A percentile compares a stretch with the other conserved stretches of the same genome.
phyloP scores from a whole-genome alignment of 129 eudicot species.

The Calendula officinalis region DNA sequence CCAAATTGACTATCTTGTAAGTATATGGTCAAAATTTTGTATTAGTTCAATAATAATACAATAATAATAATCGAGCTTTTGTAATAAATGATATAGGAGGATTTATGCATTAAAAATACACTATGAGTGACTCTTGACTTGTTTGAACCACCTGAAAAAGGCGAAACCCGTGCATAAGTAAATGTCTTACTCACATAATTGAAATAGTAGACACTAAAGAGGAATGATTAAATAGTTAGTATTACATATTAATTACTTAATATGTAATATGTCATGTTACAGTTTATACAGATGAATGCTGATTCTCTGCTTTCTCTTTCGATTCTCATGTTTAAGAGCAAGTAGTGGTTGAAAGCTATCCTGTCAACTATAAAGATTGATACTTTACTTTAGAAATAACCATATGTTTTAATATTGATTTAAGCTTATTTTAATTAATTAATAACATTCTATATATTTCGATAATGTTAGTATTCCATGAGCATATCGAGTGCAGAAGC shows the following conservation, averaged over 20 bases:
- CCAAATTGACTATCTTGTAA: no score
- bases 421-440: conserved; percentile 1
- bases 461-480: conserved; percentile 15
- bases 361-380: no score
- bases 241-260: background rate
- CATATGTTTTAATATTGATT: conserved; percentile 3
- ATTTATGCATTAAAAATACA: no score
- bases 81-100: no score
- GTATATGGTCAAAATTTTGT: no score
- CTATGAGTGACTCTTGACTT: no score
- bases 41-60: no score
- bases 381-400: no score
- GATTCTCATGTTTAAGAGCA: conserved; percentile 19
- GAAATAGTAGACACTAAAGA: conserved; percentile 2
- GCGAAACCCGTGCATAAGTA: no score
- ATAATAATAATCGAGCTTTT: no score
- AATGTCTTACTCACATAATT: background rate
- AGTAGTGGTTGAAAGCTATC: conserved; percentile 1
- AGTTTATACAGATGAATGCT: conserved; percentile 20
- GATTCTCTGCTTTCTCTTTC: background rate
- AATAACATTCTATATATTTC: conserved; percentile 6
- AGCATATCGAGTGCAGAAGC: conserved; percentile 26
- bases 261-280: conserved; percentile 4
- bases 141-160: no score
- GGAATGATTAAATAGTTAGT: background rate